Base-by-base conservation (phyloP, 768 basidiomycete species). In the Tylopilus sp. region DNA sequence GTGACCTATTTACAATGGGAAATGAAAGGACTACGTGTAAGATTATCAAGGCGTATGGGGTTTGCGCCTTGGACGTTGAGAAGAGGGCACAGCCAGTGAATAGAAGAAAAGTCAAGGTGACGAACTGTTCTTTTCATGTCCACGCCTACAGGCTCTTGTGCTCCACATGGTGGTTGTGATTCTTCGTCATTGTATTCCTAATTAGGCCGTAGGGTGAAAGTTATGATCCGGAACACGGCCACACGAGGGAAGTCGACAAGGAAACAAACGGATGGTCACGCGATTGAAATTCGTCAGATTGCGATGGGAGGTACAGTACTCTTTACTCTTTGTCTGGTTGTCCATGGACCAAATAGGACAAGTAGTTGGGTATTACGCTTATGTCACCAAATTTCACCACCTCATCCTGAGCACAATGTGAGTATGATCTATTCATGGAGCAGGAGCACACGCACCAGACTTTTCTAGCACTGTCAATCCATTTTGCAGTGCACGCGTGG, bases 401-500 rank as follows among this genome's bases (percentile, higher is more conserved):
- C 26, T 63, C 54, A 69, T 53, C 63, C 65, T 65, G 30, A 16
- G 3, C 21, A 14, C n/a, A 21, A 44, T 43, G 19, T 49, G 34
- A 63, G 46, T 29, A 40, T 34, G 22, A 36, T 31, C 25, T 13
- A 43, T 52, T 30, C 45, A 53, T 12, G 26, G 26, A 34, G 38
- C 24, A 28, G 13, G 9, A n/a, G 16, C 33, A 19, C 38, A 36
- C 66, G n/a, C 56, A 74, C 77, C 74, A 71, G 70, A 74, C 51
- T 63, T 68, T 53, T 74, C 71, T 56, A 73, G 56, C 45, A 66
- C 69, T 45, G 62, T 61, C 46, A 71, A 63, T 28, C 76, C 75
- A 60, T 78, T 79, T 66, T 90, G 87, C 49, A 89, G 74, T 42
- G 92, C 94, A 54, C 88, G 86, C 42, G 81, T 75, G 14, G 94